Evolutionary conservation across 2,329 filamentous ascomycete species (phyloP), one percentile per base, ranked within the genome.

Genomic region (Stagonosporopsis tanaceti): DNA sequence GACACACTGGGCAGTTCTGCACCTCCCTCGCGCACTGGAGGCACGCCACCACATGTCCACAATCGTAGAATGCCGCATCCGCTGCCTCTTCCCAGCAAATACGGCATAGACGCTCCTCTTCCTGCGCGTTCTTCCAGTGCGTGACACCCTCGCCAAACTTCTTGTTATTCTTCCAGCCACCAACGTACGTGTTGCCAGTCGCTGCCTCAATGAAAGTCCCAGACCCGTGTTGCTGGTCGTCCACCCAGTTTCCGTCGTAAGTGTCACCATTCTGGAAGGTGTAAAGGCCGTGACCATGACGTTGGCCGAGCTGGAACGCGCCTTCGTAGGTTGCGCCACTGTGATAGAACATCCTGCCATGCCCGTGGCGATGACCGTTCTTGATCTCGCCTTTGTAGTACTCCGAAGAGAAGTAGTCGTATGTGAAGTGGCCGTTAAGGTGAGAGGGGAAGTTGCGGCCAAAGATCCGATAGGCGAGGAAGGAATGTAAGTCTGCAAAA

Each of bases 191-290:
- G 67, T 88, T 87, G 44, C 84, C 84, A 0, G 83, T 87, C 44
- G 81, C 77, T 30, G 78, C 78, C 63, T 87, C 84, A 30, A 84
- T 76, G 56, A 83, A 84, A 1, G 81, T 84, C 28, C 86, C 86
- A 24, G 84, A 80, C 4, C 86, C 86, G 61, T 87, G 82, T 53
- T 85, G 82, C 63, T 83, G 81, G 63, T 92, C 90, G 60, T 92
- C 87, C 34, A 78, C 78, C 72, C 88, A 85, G 53, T 89, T 70
- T 39, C 81, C 80, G 17, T 77, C 75, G 65, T 83, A 87, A 57
- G 89, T 84, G 50, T 87, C 87, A 60, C 86, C 87, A 75, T 96
- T 86, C 25, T 82, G 80, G 70, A 86, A 87, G 5, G 80, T 82
- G 78, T 87, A 84, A 12, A 78, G 78, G 47, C 86, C 86, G 48